These are phyloP conservation scores for Micractinium conductrix DNA, from an alignment of 139 green algal genomes.

Conservation along the genomic window DNA sequence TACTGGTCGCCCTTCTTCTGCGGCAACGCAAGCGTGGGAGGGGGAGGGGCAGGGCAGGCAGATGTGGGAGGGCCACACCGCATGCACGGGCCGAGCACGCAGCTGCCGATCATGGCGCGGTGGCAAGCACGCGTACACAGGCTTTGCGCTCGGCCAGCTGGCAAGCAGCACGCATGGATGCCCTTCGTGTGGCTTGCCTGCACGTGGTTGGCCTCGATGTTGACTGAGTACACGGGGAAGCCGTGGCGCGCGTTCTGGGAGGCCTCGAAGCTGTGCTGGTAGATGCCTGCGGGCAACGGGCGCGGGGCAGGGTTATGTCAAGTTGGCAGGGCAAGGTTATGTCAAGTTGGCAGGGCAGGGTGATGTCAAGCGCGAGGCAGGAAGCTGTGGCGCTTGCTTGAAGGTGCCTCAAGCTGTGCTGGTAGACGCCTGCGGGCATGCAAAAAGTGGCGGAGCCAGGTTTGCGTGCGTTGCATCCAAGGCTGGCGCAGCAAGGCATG, in stretches of 20 bases:
- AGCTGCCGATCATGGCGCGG: too few relatives aligned
- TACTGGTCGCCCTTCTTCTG: constrained; percentile 82
- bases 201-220: constrained; percentile 96
- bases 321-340: too few relatives aligned
- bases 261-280: constrained; percentile 90
- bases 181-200: neutral
- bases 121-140: too few relatives aligned
- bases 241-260: constrained; percentile 88
- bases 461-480: too few relatives aligned
- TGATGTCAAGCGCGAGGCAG: too few relatives aligned
- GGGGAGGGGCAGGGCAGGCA: neutral
- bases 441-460: too few relatives aligned
- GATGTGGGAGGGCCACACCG: neutral
- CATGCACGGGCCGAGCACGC: too few relatives aligned
- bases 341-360: too few relatives aligned
- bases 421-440: constrained; percentile 81
- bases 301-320: neutral
- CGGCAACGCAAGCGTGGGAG: neutral
- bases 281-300: constrained; percentile 69
- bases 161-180: neutral
- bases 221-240: constrained; percentile 95
- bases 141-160: too few relatives aligned
- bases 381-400: constrained; percentile 95
- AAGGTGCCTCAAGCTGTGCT: constrained; percentile 87
- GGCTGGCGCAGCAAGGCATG: too few relatives aligned